Evolutionary conservation across 1,139 yeast genomes (phyloP).

Genomic region (Scheffersomyces titani): DNA sequence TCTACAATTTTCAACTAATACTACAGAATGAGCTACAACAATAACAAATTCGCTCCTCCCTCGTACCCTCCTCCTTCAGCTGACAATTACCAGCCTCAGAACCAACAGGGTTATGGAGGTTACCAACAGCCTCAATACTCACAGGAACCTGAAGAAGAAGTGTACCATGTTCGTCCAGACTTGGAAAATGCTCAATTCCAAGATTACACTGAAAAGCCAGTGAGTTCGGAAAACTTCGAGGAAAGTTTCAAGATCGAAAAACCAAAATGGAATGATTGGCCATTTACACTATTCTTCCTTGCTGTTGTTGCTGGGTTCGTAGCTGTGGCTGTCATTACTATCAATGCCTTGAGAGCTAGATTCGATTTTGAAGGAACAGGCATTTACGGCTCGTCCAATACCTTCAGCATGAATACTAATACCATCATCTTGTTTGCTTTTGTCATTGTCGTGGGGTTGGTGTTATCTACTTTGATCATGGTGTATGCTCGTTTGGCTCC

Average conservation of each 20-base stretch:
- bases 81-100: constrained; percentile 2
- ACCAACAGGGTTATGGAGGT: not conserved
- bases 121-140: constrained; percentile 1
- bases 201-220: constrained; percentile 34
- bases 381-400: constrained; percentile 54
- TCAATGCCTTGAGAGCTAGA: constrained; percentile 61
- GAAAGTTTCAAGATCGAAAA: constrained; percentile 66
- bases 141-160: constrained; percentile 3
- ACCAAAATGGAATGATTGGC: constrained; percentile 73
- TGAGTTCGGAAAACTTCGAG: constrained; percentile 48
- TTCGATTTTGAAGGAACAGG: constrained; percentile 63
- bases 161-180: constrained; percentile 19
- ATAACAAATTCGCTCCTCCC: constrained; percentile 5
- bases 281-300: constrained; percentile 64
- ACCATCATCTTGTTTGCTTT: constrained; percentile 72
- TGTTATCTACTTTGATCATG: constrained; percentile 58
- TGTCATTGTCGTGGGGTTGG: constrained; percentile 61
- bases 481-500: constrained; percentile 66
- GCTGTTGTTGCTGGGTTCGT: constrained; percentile 67
- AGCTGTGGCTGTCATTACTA: constrained; percentile 68
- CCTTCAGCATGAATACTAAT: constrained; percentile 70
- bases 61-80: constrained; percentile 6
- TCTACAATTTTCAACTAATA: not conserved
- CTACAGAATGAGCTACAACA: not conserved
- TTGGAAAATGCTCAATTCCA: constrained; percentile 26